Base-by-base conservation (phyloP, 2,329 filamentous ascomycete species). In the Trichoderma sp. region DNA sequence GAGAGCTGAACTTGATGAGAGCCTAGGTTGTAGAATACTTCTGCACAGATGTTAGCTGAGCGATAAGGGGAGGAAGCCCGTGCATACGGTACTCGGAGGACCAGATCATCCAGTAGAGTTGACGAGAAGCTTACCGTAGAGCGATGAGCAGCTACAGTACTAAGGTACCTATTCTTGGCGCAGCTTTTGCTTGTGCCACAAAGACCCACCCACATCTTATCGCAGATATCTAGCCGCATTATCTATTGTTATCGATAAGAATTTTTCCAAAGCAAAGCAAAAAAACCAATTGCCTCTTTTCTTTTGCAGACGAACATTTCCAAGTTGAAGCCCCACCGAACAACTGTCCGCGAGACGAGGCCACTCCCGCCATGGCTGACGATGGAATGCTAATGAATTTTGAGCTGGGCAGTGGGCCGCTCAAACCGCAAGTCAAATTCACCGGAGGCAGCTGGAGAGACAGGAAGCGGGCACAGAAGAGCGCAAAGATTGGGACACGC, bases 381-480 rank as follows among this genome's bases (percentile, higher is more conserved):
- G 93, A 97, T 90, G 94, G 94, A 76, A 92, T 99, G 89, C 88
- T 98, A 71, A 86, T 98, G 79, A 98, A 98, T 78, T 98, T 98
- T 80, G 91, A 94, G 77, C 85, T 97, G 71, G 88, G 89, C 32
- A 90, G 93, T 73, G 87, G 85, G 21, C 87, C 92, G 14, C 80
- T 93, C 69, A 87, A 90, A 73, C 85, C 87, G 6, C 84, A 88
- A 69, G 84, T 88, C 73, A 90, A 86, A 76, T 93, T 97, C 81
- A 96, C 92, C 80, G 96, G 96, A 76, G 96, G 96, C n/a, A 89
- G 90, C 77, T 99, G 96, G 96, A 92, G 93, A 79, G 95, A 97
- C 80, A 89, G 96, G 74, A 87, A 95, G 73, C 91, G 90, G 71
- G 94, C 94, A 21, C 77, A 83, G 73, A 79, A 78, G 73, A 79